A percentile compares a stretch with the other conserved stretches of the same genome.
Conservation (phyloP, 805 yeast genomes). For the Ogataea naganishii region DNA sequence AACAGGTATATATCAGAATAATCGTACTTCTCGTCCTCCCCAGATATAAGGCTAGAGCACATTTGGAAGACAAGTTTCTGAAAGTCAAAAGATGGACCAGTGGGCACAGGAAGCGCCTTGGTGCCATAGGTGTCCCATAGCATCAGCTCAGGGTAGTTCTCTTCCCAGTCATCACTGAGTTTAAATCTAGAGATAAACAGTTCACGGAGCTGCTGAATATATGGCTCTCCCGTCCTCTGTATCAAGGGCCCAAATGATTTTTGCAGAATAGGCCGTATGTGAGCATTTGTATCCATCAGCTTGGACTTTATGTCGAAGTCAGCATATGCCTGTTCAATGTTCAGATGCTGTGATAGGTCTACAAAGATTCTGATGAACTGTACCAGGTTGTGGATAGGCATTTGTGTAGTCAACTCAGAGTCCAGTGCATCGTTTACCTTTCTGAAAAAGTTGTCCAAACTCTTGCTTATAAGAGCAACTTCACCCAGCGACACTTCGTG, state of each 20-base stretch:
- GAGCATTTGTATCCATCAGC: background rate
- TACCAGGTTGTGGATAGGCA: background rate
- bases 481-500: too few relatives aligned
- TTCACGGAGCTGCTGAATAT: constrained; percentile 4
- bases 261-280: background rate
- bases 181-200: constrained; percentile 8
- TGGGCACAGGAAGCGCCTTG: constrained; percentile 8
- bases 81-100: constrained; percentile 15
- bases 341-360: background rate
- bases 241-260: constrained; percentile 8
- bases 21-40: constrained; percentile 10
- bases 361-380: constrained; percentile 7
- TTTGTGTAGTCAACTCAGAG: background rate
- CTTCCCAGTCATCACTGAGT: background rate
- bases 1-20: constrained; percentile 20
- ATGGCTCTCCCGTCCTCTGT: constrained; percentile 4
- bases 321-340: constrained; percentile 10
- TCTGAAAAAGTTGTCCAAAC: background rate
- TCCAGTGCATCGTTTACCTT: background rate
- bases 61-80: constrained; percentile 12
- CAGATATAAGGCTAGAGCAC: constrained; percentile 7
- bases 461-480: background rate
- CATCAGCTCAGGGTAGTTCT: constrained; percentile 10
- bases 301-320: constrained; percentile 4
- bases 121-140: constrained; percentile 11